Evolutionary conservation across 2,329 filamentous ascomycete genomes (phyloP).

Genomic region (Calonectria hawksworthii): DNA sequence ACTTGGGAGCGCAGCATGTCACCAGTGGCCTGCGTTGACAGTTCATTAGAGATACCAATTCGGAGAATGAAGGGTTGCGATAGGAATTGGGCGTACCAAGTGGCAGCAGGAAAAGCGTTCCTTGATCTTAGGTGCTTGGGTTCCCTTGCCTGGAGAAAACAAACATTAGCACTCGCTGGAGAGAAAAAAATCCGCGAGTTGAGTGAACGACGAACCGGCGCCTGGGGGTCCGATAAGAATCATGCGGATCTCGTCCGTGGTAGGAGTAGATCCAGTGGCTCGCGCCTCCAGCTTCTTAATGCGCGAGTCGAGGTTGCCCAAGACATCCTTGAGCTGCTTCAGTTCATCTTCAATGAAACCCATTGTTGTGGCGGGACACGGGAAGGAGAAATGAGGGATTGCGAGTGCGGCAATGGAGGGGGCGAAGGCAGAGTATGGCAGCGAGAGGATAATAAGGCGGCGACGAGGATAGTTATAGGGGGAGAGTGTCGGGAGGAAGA

Average conservation of each 20-base stretch:
- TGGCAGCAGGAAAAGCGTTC: constrained; percentile 98
- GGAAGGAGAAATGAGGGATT: constrained; percentile 35
- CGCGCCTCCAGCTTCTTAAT: constrained; percentile 87
- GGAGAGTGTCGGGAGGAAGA: constrained; percentile 29
- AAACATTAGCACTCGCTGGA: constrained; percentile 32
- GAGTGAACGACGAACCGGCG: constrained; percentile 77
- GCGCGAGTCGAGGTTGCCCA: constrained; percentile 86
- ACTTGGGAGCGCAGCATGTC: constrained; percentile 99
- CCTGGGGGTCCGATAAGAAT: constrained; percentile 97
- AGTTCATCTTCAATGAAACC: constrained; percentile 89
- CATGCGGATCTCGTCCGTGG: constrained; percentile 85
- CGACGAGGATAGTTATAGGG: constrained; percentile 25
- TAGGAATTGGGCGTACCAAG: constrained; percentile 73
- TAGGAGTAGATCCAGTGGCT: constrained; percentile 68
- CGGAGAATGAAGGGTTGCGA: constrained; percentile 18
- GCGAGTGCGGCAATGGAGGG: constrained; percentile 34
- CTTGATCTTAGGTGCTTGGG: constrained; percentile 97
- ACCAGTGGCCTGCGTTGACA: constrained; percentile 82
- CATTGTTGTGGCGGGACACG: constrained; percentile 71
- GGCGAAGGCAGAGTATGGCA: constrained; percentile 18
- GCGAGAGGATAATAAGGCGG: constrained; percentile 21
- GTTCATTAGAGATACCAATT: constrained; percentile 32
- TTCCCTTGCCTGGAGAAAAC: constrained; percentile 86
- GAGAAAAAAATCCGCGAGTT: background rate
- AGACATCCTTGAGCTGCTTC: constrained; percentile 86